Evolutionary conservation across 1,284 basidiomycete genomes (phyloP).

Genomic region (Ustanciosporium gigantosporum): DNA sequence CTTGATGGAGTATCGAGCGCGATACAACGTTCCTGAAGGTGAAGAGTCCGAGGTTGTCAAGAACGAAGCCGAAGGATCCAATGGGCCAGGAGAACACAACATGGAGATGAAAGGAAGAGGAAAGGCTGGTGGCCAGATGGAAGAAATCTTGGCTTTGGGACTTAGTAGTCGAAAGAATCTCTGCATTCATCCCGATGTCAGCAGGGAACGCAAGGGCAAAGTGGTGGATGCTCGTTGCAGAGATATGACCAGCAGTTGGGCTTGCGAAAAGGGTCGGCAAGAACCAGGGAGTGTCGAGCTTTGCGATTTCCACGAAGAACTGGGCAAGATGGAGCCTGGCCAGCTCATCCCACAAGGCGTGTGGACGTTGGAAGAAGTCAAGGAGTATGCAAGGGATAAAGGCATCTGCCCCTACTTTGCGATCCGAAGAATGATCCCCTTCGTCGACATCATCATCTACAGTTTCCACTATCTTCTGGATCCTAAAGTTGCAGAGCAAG

Average conservation of each 20-base stretch:
- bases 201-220: slow-evolving; percentile 96
- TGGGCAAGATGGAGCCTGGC: slow-evolving; percentile 80
- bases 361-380: slow-evolving; percentile 90
- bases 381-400: slow-evolving; percentile 83
- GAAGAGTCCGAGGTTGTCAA: slow-evolving; percentile 73
- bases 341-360: slow-evolving; percentile 84
- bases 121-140: slow-evolving; percentile 40
- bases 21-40: slow-evolving; percentile 64
- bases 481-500: slow-evolving; percentile 98
- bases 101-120: slow-evolving; percentile 32
- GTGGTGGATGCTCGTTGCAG: slow-evolving; percentile 95
- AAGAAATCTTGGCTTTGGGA: slow-evolving; percentile 82
- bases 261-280: slow-evolving; percentile 80
- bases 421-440: slow-evolving; percentile 95
- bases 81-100: slow-evolving; percentile 19
- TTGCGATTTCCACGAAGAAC: slow-evolving; percentile 92
- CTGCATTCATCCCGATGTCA: slow-evolving; percentile 92
- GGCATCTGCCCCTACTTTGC: slow-evolving; percentile 94
- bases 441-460: slow-evolving; percentile 95
- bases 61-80: slow-evolving; percentile 19
- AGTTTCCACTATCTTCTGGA: slow-evolving; percentile 99
- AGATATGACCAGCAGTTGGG: slow-evolving; percentile 86
- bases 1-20: slow-evolving; percentile 81
- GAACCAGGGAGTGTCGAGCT: slow-evolving; percentile 89
- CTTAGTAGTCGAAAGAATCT: slow-evolving; percentile 94